Evolutionary conservation across 805 yeast genomes (phyloP).

Genomic region (Cyberlindnera mycetangii): DNA sequence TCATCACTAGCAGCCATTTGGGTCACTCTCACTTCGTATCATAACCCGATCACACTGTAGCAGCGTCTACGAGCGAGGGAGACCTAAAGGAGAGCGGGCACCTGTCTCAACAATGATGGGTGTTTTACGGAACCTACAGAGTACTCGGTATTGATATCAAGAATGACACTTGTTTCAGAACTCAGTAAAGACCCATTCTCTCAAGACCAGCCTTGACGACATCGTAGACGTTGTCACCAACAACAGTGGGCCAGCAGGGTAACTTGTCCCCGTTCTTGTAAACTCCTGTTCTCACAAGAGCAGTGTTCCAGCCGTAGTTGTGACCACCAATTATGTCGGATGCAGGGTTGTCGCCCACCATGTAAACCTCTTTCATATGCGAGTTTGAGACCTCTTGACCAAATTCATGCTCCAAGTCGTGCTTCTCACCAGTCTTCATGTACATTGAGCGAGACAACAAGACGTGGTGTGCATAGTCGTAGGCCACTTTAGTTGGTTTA

Average conservation of each 20-base stretch:
- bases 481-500: constrained; percentile 76
- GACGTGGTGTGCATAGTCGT: constrained; percentile 77
- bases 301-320: constrained; percentile 82
- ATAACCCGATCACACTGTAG: too few species aligned
- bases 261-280: constrained; percentile 54
- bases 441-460: constrained; percentile 39
- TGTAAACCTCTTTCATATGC: constrained; percentile 66
- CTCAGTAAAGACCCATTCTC: constrained; percentile 20
- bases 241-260: constrained; percentile 45
- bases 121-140: too few species aligned
- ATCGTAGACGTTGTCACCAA: constrained; percentile 47
- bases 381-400: constrained; percentile 26
- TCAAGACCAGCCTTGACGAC: constrained; percentile 40
- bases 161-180: too few species aligned
- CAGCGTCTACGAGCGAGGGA: too few species aligned
- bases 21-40: too few species aligned
- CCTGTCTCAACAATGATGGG: too few species aligned
- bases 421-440: constrained; percentile 23
- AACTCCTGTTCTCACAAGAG: constrained; percentile 86
- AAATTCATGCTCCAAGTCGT: constrained; percentile 11
- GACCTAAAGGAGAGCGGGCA: too few species aligned
- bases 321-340: constrained; percentile 91
- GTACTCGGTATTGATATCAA: too few species aligned
- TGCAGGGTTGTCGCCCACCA: constrained; percentile 98
- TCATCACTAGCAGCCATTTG: too few species aligned